A percentile compares a stretch with the other conserved stretches of the same genome.
Conservation (phyloP, 345 rosid genomes). For the Kernera saxatilis region DNA sequence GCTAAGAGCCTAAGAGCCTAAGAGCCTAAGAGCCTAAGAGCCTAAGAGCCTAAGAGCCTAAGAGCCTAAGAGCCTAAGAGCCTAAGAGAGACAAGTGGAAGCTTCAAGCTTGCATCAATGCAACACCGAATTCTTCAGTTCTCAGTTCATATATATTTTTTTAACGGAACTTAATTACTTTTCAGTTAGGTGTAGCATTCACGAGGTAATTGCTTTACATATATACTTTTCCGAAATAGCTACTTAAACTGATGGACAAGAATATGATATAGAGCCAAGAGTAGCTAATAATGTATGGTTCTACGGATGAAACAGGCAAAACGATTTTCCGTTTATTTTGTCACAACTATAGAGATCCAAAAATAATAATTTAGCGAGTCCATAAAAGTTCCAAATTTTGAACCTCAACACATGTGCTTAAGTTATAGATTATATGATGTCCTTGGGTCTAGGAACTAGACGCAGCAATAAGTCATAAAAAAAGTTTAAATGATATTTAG, state of each 20-base stretch:
- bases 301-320: not conserved
- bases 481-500: slow-evolving; percentile 8
- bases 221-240: not conserved
- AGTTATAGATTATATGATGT: not conserved
- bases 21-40: not conserved
- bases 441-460: slow-evolving; percentile 25
- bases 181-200: not conserved
- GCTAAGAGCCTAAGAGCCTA: not conserved
- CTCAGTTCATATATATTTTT: not conserved
- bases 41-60: not conserved
- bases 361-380: not conserved
- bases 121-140: not conserved
- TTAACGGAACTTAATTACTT: not conserved
- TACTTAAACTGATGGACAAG: not conserved
- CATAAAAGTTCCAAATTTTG: not conserved
- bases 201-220: not conserved
- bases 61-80: not conserved
- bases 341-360: not conserved
- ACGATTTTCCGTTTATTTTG: not conserved
- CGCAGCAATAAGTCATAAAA: slow-evolving; percentile 9
- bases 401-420: slow-evolving; percentile 8
- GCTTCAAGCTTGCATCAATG: not conserved
- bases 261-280: not conserved
- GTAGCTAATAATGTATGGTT: not conserved
- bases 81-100: not conserved